Evolutionary conservation across 2,329 filamentous ascomycete genomes (phyloP).

Genomic region (Fusarium beomiforme): DNA sequence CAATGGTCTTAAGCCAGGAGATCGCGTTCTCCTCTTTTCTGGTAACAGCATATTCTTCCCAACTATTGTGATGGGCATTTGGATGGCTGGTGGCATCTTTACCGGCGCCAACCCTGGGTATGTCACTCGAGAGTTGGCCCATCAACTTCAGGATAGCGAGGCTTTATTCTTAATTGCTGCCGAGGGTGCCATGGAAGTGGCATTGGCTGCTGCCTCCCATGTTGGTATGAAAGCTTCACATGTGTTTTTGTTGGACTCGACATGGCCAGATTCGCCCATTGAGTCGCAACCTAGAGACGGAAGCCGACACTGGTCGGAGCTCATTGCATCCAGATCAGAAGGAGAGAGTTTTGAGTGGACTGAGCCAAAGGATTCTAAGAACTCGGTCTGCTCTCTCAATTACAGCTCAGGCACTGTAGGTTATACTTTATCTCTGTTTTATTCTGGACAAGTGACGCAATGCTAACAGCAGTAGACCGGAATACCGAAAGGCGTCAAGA

Average conservation of each 20-base stretch:
- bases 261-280: conserved; percentile 55
- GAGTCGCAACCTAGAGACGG: conserved; percentile 22
- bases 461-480: conserved; percentile 63
- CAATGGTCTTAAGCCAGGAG: conserved; percentile 72
- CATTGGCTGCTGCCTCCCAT: conserved; percentile 71
- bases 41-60: conserved; percentile 80
- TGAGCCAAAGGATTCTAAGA: conserved; percentile 60
- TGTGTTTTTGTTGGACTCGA: conserved; percentile 74
- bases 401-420: conserved; percentile 75
- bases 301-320: conserved; percentile 69
- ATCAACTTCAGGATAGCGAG: conserved; percentile 78
- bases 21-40: conserved; percentile 78
- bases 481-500: conserved; percentile 84
- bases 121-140: conserved; percentile 75
- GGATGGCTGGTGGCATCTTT: conserved; percentile 83
- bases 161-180: conserved; percentile 75
- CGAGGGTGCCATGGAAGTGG: conserved; percentile 67
- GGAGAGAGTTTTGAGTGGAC: conserved; percentile 72
- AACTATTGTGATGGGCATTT: conserved; percentile 73
- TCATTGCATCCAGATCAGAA: conserved; percentile 62
- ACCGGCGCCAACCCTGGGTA: conserved; percentile 77
- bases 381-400: conserved; percentile 74
- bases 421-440: background rate
- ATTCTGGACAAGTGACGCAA: background rate
- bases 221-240: conserved; percentile 63